Conservation (phyloP, 768 basidiomycete species). For the Hypsizygus marmoreus region DNA sequence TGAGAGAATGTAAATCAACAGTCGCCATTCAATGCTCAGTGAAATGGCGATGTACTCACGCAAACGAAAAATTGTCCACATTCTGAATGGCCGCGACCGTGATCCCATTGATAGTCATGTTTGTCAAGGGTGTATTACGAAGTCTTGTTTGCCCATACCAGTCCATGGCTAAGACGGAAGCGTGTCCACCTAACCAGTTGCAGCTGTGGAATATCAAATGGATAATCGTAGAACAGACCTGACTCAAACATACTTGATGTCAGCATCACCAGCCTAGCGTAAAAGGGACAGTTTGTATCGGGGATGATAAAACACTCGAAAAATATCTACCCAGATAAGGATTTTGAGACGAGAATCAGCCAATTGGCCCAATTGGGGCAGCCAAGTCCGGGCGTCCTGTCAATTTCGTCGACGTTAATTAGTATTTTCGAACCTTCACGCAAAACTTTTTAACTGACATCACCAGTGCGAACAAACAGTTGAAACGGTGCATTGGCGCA, state of each 20-base stretch:
- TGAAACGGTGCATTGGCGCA: constrained; percentile 46
- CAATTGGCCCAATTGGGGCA: constrained; percentile 50
- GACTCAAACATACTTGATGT: constrained; percentile 43
- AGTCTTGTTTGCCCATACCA: constrained; percentile 43
- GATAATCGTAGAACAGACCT: neutral
- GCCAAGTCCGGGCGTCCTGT: constrained; percentile 55
- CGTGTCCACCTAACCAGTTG: constrained; percentile 50
- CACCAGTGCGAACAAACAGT: constrained; percentile 53
- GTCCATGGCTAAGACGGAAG: constrained; percentile 41
- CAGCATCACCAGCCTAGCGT: constrained; percentile 46
- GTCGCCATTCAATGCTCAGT: too few species aligned
- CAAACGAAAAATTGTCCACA: constrained; percentile 68
- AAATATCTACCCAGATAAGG: constrained; percentile 46
- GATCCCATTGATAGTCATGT: constrained; percentile 57
- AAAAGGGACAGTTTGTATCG: constrained; percentile 15
- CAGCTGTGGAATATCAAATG: constrained; percentile 30
- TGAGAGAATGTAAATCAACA: neutral
- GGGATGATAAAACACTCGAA: neutral
- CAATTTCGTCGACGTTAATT: neutral
- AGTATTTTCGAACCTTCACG: neutral
- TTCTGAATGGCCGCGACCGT: constrained; percentile 63
- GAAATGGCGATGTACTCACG: too few species aligned
- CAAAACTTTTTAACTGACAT: constrained; percentile 37
- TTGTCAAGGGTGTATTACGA: constrained; percentile 40
- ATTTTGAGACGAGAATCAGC: constrained; percentile 45